Evolutionary conservation across 306 rosid species (phyloP), one percentile per base, ranked within the genome.

Genomic region (Argentina anserina): DNA sequence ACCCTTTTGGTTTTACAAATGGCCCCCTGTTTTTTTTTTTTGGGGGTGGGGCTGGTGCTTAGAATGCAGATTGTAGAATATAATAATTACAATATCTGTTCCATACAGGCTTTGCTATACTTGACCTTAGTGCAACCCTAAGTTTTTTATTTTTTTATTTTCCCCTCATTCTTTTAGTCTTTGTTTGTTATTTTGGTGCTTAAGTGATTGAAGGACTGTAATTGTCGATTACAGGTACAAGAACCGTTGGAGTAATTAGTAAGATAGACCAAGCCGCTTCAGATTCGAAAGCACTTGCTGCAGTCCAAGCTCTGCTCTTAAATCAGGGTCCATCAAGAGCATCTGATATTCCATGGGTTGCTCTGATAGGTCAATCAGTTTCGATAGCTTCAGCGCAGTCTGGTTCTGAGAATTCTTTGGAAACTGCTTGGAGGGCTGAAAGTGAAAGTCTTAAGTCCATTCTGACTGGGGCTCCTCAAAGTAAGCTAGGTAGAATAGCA

Each of bases 371-470:
- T 31, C 98, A 94, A 74, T 91, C 97, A 14, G 98, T 94, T 82
- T 65, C 99, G 68, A 89, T 94, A 72, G 99, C 96, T 62, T 84
- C 99, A 3, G 77, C 97, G 31, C 98, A 94, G 81, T 91, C 99
- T 80, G 99, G 93, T 65, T 89, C 97, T 34, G 99, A 94, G 62
- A 91, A 47, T 86, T 94, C 99, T 36, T 69, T 94, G 79, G 99
- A 94, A 89, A 94, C 95, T 77, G 99, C 99, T 10, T 94, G 99
- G 99, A 91, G 70, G 76, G 99, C 99, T 75, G 99, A 94, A 84
- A 94, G 83, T 76, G 99, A 94, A 83, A 94, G 96, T 83, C 91
- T 94, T 15, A 94, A 91, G 78, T 91, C 96, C 76, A 94, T 94
- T 79, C 70, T 94, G 75, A 78, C 91, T 34, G 99, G 99, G 79